Base-by-base conservation (phyloP, 164 flowering plant genomes). In the Santalum album region DNA sequence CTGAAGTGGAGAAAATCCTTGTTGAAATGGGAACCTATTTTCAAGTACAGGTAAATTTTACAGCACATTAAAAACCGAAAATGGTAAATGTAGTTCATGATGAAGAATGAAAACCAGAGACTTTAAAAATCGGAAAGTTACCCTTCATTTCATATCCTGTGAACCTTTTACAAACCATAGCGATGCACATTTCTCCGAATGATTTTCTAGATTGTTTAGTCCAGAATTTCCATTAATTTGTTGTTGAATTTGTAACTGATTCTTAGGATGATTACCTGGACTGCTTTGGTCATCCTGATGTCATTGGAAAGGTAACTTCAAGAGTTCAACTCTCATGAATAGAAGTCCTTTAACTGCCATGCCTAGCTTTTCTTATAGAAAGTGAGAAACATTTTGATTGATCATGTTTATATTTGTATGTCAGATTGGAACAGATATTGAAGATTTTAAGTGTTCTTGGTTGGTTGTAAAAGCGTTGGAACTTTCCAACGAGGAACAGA, bases 401-500 rank as follows among this genome's bases (percentile, higher is more conserved):
- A 38, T 38, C 14, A 38, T 1, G 9, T 3, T 36, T 16, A 42
- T 43, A n/a, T 49, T 57, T n/a, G 39, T 16, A 22, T 52, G 38
- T 68, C 79, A 92, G 99, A 87, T 89, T 60, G 99, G 99, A 56
- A 92, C 97, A 10, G 99, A 89, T 64, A 92, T 92, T 57, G 97
- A 92, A 72, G 99, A 92, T 71, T 92, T 78, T 56, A 89, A 92
- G 73, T 92, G 97, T 73, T 92, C 99, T 51, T 89, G 99, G 99
- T 58, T 92, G 78, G 96, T 83, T n/a, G 97, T 92, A 46, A 85
- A 89, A 74, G 99, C 99, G 39, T 63, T 92, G 53, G 96, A 87
- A 62, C 72, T 50, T 16, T 77, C 77, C 59, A 77, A 72, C 26
- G 89, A 80, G 52, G 84, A 82, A 39, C 96, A 92, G 53, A 83